phyloP scores from a whole-genome alignment of 1,139 yeast genomes.

The Lodderomyces orthopsilosis region DNA sequence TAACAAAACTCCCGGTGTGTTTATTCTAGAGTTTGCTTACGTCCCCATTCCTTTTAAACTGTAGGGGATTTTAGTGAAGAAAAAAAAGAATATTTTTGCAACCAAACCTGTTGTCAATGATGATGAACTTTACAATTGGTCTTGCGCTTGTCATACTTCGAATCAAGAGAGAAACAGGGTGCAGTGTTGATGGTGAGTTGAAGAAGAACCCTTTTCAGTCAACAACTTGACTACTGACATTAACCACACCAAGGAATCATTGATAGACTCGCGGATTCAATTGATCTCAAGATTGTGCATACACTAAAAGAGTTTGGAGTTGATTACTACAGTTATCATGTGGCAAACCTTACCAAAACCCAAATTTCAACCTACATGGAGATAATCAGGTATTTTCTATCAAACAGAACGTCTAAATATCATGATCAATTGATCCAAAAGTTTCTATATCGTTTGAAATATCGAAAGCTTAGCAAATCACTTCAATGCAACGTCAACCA shows the following conservation, averaged over 20 bases:
- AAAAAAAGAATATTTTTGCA: slow-evolving; percentile 3
- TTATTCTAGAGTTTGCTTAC: too few species aligned
- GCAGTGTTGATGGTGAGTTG: background rate
- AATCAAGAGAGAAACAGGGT: slow-evolving; percentile 4
- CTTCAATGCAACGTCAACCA: slow-evolving; percentile 7
- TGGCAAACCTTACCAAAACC: background rate
- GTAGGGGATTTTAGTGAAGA: too few species aligned
- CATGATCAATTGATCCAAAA: slow-evolving; percentile 9
- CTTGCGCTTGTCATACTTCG: slow-evolving; percentile 15
- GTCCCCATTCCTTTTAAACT: too few species aligned
- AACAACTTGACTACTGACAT: slow-evolving; percentile 1
- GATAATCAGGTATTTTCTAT: slow-evolving; percentile 11
- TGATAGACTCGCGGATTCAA: slow-evolving; percentile 6
- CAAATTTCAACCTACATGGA: background rate
- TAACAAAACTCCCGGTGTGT: too few species aligned
- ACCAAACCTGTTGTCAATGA: slow-evolving; percentile 2
- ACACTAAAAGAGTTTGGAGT: slow-evolving; percentile 8
- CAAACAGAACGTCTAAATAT: slow-evolving; percentile 2
- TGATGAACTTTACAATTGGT: slow-evolving; percentile 10
- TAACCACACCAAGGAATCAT: slow-evolving; percentile 5
- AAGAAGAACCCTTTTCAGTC: too few species aligned
- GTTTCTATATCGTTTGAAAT: slow-evolving; percentile 4
- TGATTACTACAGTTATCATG: slow-evolving; percentile 10
- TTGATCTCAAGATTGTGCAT: slow-evolving; percentile 9
- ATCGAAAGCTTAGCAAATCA: slow-evolving; percentile 2